Percentiles rank a stretch among this genome's conserved stretches.
phyloP scores from a whole-genome alignment of 2,329 filamentous ascomycete species.

The Hymenoscyphus infarciens region DNA sequence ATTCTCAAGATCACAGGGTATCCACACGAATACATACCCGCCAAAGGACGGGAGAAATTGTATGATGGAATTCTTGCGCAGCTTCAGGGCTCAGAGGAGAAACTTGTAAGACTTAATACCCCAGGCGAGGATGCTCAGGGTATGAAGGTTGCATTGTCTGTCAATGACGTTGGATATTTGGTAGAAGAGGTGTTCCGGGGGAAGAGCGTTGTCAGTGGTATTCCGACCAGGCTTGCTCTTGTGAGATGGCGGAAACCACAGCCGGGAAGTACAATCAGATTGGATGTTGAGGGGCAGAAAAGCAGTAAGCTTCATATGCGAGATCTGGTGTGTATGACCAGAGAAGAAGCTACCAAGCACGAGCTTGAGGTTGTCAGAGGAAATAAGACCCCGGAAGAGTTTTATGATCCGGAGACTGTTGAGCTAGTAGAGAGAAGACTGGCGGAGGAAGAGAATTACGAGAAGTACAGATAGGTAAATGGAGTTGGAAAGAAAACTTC shows the following conservation, averaged over 20 bases:
- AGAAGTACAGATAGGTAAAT: slow-evolving; percentile 44
- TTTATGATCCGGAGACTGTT: slow-evolving; percentile 70
- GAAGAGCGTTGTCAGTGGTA: slow-evolving; percentile 76
- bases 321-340: slow-evolving; percentile 87
- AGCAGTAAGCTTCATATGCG: slow-evolving; percentile 63
- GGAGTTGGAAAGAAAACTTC: background rate
- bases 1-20: slow-evolving; percentile 80
- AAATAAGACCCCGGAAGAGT: slow-evolving; percentile 60
- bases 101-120: slow-evolving; percentile 50
- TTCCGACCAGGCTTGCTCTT: slow-evolving; percentile 76
- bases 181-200: slow-evolving; percentile 86
- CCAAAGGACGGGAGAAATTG: slow-evolving; percentile 84
- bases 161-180: slow-evolving; percentile 80
- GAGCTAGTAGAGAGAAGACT: slow-evolving; percentile 63
- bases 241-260: slow-evolving; percentile 71
- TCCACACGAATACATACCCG: slow-evolving; percentile 76
- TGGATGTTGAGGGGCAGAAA: slow-evolving; percentile 70
- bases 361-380: slow-evolving; percentile 75
- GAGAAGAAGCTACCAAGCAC: slow-evolving; percentile 79
- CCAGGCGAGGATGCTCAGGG: slow-evolving; percentile 54
- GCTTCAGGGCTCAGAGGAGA: slow-evolving; percentile 76
- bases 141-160: slow-evolving; percentile 73
- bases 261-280: slow-evolving; percentile 55
- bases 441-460: slow-evolving; percentile 62
- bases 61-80: slow-evolving; percentile 78